A percentile compares a stretch with the other conserved stretches of the same genome.
phyloP scores from a whole-genome alignment of 176 grass and related monocot genomes.

The Oryza meridionalis region DNA sequence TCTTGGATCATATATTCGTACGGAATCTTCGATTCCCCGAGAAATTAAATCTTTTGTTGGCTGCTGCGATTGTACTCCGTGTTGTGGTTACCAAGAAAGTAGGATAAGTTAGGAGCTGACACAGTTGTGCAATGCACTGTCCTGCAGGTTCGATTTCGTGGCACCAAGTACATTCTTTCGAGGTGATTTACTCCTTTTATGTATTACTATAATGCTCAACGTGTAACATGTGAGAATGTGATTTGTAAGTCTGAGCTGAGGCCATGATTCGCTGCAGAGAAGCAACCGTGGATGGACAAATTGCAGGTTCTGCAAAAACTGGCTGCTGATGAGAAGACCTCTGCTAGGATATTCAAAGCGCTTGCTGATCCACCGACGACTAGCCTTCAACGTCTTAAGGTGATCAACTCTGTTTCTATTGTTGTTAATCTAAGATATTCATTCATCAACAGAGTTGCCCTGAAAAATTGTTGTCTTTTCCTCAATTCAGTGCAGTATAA shows the following conservation, averaged over 20 bases:
- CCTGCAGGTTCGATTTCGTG: constrained; percentile 86
- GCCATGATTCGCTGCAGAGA: constrained; percentile 48
- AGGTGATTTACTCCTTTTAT: constrained; percentile 49
- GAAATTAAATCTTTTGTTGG: not conserved
- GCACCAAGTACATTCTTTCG: constrained; percentile 87
- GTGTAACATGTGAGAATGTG: not conserved
- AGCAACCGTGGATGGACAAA: constrained; percentile 94
- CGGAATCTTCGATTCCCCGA: not conserved
- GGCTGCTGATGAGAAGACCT: constrained; percentile 59
- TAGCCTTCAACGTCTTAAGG: constrained; percentile 93
- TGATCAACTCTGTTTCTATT: constrained; percentile 13
- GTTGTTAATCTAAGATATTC: not conserved
- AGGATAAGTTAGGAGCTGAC: constrained; percentile 9
- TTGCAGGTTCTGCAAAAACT: constrained; percentile 75
- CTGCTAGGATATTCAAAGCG: constrained; percentile 92
- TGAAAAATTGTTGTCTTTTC: not conserved
- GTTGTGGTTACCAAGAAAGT: not conserved
- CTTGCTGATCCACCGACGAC: constrained; percentile 96
- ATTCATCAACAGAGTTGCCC: not conserved
- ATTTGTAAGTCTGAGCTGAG: constrained; percentile 2
- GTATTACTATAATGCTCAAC: not conserved
- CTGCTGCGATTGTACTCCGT: not conserved
- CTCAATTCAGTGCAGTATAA: not conserved
- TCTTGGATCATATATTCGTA: not conserved
- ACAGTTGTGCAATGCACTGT: constrained; percentile 5